A percentile compares a stretch with the other conserved stretches of the same genome.
phyloP scores from a whole-genome alignment of 2,329 filamentous ascomycete species.

The Cercospora berteroae region DNA sequence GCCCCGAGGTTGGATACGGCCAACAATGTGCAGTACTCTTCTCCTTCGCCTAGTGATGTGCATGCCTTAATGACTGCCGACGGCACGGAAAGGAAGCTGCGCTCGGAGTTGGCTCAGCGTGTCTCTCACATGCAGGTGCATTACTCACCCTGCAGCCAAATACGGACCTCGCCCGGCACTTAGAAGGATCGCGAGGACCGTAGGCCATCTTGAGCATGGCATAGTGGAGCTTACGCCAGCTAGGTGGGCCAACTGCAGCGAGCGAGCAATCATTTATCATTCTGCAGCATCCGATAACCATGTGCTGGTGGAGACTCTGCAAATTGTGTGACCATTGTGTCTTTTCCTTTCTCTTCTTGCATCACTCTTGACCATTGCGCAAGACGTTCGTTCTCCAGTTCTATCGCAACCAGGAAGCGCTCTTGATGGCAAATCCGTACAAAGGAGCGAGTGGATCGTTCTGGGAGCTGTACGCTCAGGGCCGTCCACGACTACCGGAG shows the following conservation, averaged over 20 bases:
- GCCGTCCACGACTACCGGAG: conserved; percentile 24
- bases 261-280: background rate
- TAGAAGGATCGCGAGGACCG: background rate
- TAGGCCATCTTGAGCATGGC: background rate
- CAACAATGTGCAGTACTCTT: background rate
- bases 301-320: background rate
- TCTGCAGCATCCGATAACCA: background rate
- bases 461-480: conserved; percentile 32
- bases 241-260: background rate
- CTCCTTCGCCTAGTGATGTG: background rate
- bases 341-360: background rate
- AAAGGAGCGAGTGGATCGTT: conserved; percentile 16
- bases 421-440: background rate
- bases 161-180: background rate
- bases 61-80: background rate
- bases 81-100: background rate
- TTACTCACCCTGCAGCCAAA: background rate
- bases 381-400: background rate
- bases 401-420: background rate
- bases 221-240: background rate
- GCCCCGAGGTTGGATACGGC: background rate
- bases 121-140: background rate
- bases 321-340: background rate
- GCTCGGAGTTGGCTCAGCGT: background rate
- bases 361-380: background rate